Evolutionary conservation across 306 rosid genomes (phyloP), one percentile per base, ranked within the genome.

Genomic region (Castanea mollissima): DNA sequence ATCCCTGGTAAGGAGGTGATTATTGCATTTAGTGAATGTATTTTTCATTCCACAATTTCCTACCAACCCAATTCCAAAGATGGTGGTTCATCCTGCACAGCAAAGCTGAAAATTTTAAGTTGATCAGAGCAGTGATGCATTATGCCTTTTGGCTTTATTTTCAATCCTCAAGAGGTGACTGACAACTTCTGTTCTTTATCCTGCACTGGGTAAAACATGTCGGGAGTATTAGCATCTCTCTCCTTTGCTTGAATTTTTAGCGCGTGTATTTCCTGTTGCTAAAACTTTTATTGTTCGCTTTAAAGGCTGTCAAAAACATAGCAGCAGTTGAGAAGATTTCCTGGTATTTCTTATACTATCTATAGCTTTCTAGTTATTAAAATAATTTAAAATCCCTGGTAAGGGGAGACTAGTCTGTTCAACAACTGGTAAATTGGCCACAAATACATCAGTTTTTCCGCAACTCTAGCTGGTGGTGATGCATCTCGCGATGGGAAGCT

Each of bases 391-490:
- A 71, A 77, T 95, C 91, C 97, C 97, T 91, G 99, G 99, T 93
- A 93, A 96, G 98, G 98, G 99, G 99, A 90, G 76, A 74, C 76
- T 91, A 90, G 87, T 86, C 55, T 79, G 84, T 75, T 58, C 97
- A 89, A 83, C 94, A 84, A 87, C 90, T 86, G 93, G 92, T 91
- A 88, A 91, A 85, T 90, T 91, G 96, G 93, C 89, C 96, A 82
- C 94, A 90, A 89, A 86, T 86, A 86, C 96, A 80, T 90, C 95
- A 75, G 85, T 87, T 91, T 93, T 87, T 86, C 97, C 87, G 83
- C 98, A 91, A 96, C 97, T 88, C 91, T 90, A 90, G 92, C 93
- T 76, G 93, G 98, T 89, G 98, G 96, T 89, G 99, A 93, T 90
- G 96, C 96, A 88, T 96, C 99, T 88, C 87, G 89, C 89, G 59